Evolutionary conservation across 139 green algal species (phyloP), one percentile per base, ranked within the genome.

Genomic region (Astrephomene gubernaculifera): DNA sequence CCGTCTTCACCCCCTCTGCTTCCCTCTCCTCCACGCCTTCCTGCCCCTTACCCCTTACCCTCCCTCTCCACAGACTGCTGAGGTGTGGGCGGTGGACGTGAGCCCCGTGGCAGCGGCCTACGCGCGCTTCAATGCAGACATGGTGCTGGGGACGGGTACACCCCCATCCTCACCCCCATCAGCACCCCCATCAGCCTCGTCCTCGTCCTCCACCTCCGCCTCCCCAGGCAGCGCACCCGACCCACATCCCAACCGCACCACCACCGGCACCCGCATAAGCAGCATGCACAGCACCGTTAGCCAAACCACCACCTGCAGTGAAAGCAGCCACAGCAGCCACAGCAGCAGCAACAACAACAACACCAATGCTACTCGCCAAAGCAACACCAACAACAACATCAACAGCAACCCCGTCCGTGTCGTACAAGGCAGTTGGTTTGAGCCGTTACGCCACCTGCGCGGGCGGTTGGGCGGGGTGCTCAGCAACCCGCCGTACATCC

Each of bases 401-500:
- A 29, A 60, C 9, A 4, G 22, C 31, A 2, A 10, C 5, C 33
- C 65, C 14, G 71, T 96, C 36, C 45, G 60, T 27, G 86, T 96
- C 2, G 43, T 90, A 19, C 52, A 80, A 39, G 96, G 96, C 31
- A 91, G 71, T 33, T 98, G 95, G 96, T 96, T 90, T 64, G 91
- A 91, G 38, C 93, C 95, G 0, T 63, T 98, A 68, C 39, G n/a
- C 2, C 39, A 63, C 1, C 79, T 86, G 80, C 71, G 33, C 7
- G 85, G 85, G 5, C 68, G 39, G 9, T 67, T 98, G 17, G 91
- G 87, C n/a, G 97, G 96, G 24, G 74, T 99, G 8, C 82, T 99
- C 10, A 96, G 91, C 88, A 99, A 99, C 88, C 97, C 97, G 22
- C 97, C 97, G 7, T 99, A 99, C 92, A 98, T 99, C 35, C 90